A percentile compares a stretch with the other conserved stretches of the same genome.
These are phyloP conservation scores for Hypsizygus ulmarius DNA, from an alignment of 1,284 basidiomycete genomes.

Conservation along the genomic window DNA sequence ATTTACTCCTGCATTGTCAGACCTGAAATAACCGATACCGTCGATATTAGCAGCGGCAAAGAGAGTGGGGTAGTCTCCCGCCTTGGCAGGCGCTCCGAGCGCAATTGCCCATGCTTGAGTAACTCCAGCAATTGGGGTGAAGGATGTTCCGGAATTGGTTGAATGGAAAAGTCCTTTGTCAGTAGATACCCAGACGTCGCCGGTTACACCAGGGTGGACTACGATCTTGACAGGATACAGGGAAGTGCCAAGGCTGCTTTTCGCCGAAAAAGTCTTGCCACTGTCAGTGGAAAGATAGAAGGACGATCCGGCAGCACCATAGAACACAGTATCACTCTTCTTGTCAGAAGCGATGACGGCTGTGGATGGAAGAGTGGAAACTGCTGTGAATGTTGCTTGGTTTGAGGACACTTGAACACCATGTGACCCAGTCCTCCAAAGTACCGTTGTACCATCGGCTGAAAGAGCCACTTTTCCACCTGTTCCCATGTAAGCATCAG, in stretches of 20 bases:
- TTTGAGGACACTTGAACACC: constrained; percentile 53
- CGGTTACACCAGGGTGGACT: constrained; percentile 50
- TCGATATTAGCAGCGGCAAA: constrained; percentile 54
- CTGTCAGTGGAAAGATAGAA: constrained; percentile 59
- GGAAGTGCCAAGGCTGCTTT: constrained; percentile 46
- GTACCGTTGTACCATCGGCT: constrained; percentile 53
- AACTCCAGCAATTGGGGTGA: constrained; percentile 46
- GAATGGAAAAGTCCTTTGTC: constrained; percentile 62
- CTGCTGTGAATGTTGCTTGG: constrained; percentile 45
- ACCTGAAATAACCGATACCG: constrained; percentile 54
- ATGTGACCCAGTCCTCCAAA: constrained; percentile 51
- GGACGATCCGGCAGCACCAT: constrained; percentile 49
- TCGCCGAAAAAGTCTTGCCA: constrained; percentile 48
- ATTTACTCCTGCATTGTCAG: constrained; percentile 54
- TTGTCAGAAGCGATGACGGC: constrained; percentile 63
- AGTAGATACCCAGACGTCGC: constrained; percentile 63
- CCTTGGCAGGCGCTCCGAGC: constrained; percentile 51
- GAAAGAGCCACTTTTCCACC: constrained; percentile 60
- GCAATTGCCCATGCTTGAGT: constrained; percentile 57
- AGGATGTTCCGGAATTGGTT: constrained; percentile 49
- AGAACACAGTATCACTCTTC: constrained; percentile 53
- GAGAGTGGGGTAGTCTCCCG: constrained; percentile 53
- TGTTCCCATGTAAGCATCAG: constrained; percentile 10
- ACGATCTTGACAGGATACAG: constrained; percentile 49
- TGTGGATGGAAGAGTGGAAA: constrained; percentile 48